Evolutionary conservation across 2,329 filamentous ascomycete species (phyloP), one percentile per base, ranked within the genome.

Genomic region (Septoria linicola): DNA sequence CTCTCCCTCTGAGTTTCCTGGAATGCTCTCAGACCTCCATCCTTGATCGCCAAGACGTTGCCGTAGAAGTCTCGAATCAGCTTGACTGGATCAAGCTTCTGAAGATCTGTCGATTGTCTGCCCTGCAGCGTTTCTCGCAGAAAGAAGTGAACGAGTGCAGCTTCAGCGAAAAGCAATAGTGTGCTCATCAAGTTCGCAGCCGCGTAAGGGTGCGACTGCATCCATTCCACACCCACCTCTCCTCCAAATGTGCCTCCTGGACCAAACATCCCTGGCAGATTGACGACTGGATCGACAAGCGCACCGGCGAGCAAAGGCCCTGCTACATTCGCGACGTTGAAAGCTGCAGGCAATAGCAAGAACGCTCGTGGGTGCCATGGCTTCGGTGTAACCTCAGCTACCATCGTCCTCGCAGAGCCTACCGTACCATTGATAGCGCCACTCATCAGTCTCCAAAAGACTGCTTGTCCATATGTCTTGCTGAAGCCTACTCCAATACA

Each of bases 181-280:
- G 77, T 79, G 60, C 82, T 84, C 36, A 85, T 69, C 1, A 85
- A 65, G 60, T 83, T 85, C 0, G 83, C 82, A 27, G 85, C 68
- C 1, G 81, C 81, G 68, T 80, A 86, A 0, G 83, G 83, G 66
- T 83, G 84, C 43, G 69, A 68, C 31, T 72, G 69, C 72, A 87
- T 79, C 82, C 83, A 86, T 53, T 70, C 66, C 10, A 81, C 81
- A 0, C 80, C 81, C 42, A 73, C 64, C 39, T 72, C 65, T 0
- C 78, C 78, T 3, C 78, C 78, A 49, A 84, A 71, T 0, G 76
- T 59, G 6, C 79, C 79, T 0, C 74, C 76, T 2, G 77, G 74
- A 1, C 80, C 81, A 62, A 87, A 85, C 2, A 82, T 55, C 1
- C 67, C 64, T 0, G 83, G 81, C 51, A 84, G 75, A 5, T 72